Evolutionary conservation across 176 grass and related monocot species (phyloP), one percentile per base, ranked within the genome.

Genomic region (Tillandsia fasciculata): DNA sequence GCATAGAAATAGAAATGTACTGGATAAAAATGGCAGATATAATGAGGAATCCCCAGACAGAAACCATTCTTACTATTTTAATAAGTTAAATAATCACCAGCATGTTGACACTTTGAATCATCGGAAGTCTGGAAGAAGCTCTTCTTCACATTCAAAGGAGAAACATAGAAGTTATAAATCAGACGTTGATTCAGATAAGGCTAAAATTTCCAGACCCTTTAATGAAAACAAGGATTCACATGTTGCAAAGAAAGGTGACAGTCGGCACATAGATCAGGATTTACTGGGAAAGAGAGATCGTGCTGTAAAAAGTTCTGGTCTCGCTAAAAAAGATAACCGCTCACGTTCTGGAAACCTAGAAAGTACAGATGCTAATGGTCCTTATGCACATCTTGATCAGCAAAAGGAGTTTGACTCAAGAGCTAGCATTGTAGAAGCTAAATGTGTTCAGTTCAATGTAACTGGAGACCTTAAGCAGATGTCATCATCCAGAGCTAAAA

Each of bases 271-370:
- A n/a, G 51, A 23, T 57, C 72, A 84, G 67, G 74, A 81, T 79
- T 72, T 74, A 72, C 79, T 73, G 57, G 75, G 64, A 69, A 87
- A 82, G 72, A 85, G 77, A 64, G 87, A 82, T 17, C 75, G 58
- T 11, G 13, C 50, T 67, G 18, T 18, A 28, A 91, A 76, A 81
- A 42, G 68, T 63, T 73, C 74, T 53, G 53, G 51, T 76, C 23
- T 77, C 72, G 52, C 68, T 76, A 84, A 64, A 66, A 72, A 63
- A 75, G 74, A 80, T 81, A 74, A 73, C 70, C 42, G 73, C 71
- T 78, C 72, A 22, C 48, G 80, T 58, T 78, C 77, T 84, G 78
- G 73, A 64, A 12, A 84, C 76, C 53, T 73, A 82, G 50, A 64
- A 67, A 51, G 42, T 71, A 51, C 71, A 64, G 66, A 73, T 52